Percentiles rank a stretch among this genome's conserved stretches.
Conservation (phyloP, 192 early-diverging fungal species). For the Diversispora eburnea region DNA sequence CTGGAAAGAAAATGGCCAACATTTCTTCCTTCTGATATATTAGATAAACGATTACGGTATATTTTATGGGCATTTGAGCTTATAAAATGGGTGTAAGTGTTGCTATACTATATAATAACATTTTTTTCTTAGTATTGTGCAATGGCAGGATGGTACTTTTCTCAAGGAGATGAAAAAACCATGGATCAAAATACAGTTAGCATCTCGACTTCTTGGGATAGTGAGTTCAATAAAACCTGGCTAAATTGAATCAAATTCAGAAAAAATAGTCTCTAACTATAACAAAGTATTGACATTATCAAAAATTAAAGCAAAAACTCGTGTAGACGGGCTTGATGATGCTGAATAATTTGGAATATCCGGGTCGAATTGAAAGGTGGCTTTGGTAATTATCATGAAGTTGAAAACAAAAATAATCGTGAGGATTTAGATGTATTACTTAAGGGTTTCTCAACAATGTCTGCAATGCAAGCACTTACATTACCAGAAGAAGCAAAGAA, state of each 20-base stretch:
- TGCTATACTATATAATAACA: slow-evolving; percentile 14
- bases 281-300: slow-evolving; percentile 6
- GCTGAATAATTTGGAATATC: slow-evolving; percentile 18
- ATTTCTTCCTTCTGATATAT: slow-evolving; percentile 13
- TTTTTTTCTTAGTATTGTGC: slow-evolving; percentile 14
- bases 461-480: slow-evolving; percentile 19
- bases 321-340: slow-evolving; percentile 20
- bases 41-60: slow-evolving; percentile 10
- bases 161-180: slow-evolving; percentile 16
- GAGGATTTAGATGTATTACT: slow-evolving; percentile 14
- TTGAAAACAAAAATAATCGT: slow-evolving; percentile 21
- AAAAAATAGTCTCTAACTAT: slow-evolving; percentile 13
- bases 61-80: slow-evolving; percentile 21
- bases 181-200: slow-evolving; percentile 8
- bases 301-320: slow-evolving; percentile 18
- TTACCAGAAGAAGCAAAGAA: slow-evolving; percentile 24
- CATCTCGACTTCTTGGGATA: background rate
- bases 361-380: slow-evolving; percentile 21
- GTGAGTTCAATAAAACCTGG: slow-evolving; percentile 4
- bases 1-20: slow-evolving; percentile 11
- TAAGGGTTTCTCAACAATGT: slow-evolving; percentile 18
- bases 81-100: slow-evolving; percentile 26
- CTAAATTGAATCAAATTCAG: slow-evolving; percentile 13
- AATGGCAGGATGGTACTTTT: slow-evolving; percentile 22
- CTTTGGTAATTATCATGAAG: slow-evolving; percentile 5